Base-by-base conservation (phyloP, 2,329 filamentous ascomycete species). In the Fusarium piperis region DNA sequence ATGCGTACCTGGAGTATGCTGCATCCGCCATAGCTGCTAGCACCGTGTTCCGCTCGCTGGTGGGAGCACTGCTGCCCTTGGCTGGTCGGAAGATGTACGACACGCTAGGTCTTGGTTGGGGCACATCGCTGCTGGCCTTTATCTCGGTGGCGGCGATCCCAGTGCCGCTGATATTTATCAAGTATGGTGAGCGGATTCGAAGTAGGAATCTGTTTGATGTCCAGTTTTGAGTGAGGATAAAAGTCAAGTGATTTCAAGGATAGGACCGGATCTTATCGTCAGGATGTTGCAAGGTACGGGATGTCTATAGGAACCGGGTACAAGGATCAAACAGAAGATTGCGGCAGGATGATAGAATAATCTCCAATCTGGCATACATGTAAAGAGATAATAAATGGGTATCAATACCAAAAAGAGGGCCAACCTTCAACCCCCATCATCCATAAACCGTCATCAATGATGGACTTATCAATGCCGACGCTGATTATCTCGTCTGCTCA, bases 31-130 rank as follows among this genome's bases (percentile, higher is more conserved):
- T 78, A 15, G 76, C 76, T 36, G 77, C 78, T 15, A 78, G 73
- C 38, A 77, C 77, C 15, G 72, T 79, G 5, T 59, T 78, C n/a
- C 84, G 92, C n/a, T 89, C 86, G 10, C 83, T 86, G 7, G 90
- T 92, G 70, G 92, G 90, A 30, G 91, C 90, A 16, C 79, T 88
- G 0, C 84, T 91, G n/a, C 89, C 90, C 1, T 78, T 91, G 7
- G 89, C 88, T 15, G 89, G 89, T 0, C 80, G 82, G 4, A 79
- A 81, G n/a, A 73, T 80, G 73, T 80, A 78, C 53, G 72, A 77
- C 13, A 74, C 75, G 18, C 72, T 85, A 13, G 82, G 70, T 80
- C 89, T 71, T 74, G 90, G 77, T 73, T 91, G 74, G 85, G 85
- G 65, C 1, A 84, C 83, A 15, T 83, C 80, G 26, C 63, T 84